Evolutionary conservation across 495 filamentous ascomycete species (phyloP), one percentile per base, ranked within the genome.

Genomic region (Tuber indicum): DNA sequence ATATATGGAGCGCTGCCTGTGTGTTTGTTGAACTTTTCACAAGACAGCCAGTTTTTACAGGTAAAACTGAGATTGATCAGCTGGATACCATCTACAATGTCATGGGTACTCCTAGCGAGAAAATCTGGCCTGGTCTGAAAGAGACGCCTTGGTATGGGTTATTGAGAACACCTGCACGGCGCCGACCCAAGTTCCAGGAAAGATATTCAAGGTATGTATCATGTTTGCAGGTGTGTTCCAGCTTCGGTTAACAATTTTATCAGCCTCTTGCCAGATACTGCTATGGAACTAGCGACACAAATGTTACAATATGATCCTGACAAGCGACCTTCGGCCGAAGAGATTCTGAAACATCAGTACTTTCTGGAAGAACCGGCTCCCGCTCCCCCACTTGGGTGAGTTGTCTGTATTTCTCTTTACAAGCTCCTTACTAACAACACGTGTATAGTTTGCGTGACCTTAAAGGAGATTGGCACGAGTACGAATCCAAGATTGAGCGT

Each of bases 1-100:
- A 99, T 81, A 94, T 99, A 75, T 99, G 96, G 96, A 96, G 92
- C 83, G 96, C 96, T 23, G 96, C 95, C 14, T 98, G 96, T 84
- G 96, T 99, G 9, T 91, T 97, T 84, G 90, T 98, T 72, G 96
- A 99, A 81, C 97, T 99, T 79, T 98, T 98, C 84, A 97, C 94
- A 5, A 91, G 92, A 74, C 93, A 94, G 78, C 95, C 96, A 49
- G 95, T 97, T 72, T 99, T 98, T 83, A 94, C 95, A 5, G 96
- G 96, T 17, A 94, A 98, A 84, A 91, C 91, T 23, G 96, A 99
- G 85, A 93, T 98, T 80, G 96, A 92, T 81, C 96, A 99, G 83
- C 88, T 99, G 2, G 95, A 98, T 78, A 97, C 96, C 85, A 94
- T 98, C 43, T 97, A 97, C 82, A 90, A 93, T 47, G 87, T 93